phyloP scores from a whole-genome alignment of 306 rosid genomes.

The Senna siamea region DNA sequence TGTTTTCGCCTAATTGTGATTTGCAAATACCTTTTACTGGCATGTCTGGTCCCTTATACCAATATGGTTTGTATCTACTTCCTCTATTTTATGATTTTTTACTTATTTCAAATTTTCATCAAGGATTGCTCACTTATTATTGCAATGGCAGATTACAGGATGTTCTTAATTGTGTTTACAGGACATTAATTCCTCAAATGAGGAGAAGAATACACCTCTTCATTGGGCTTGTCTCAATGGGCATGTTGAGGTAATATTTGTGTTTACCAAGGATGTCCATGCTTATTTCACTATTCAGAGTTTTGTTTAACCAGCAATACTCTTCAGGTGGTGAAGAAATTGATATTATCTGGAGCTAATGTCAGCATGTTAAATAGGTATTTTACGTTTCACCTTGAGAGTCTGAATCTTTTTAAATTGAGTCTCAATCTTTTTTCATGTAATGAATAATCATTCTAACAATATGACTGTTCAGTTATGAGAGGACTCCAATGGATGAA shows the following conservation, averaged over 20 bases:
- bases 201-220: constrained; percentile 81
- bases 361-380: constrained; percentile 75
- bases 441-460: constrained; percentile 8
- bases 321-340: constrained; percentile 79
- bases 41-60: no score
- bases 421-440: constrained; percentile 11
- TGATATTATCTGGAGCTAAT: constrained; percentile 83
- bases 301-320: constrained; percentile 14
- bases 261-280: not conserved
- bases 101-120: not conserved
- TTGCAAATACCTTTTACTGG: not conserved
- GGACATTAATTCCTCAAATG: constrained; percentile 78
- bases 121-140: not conserved
- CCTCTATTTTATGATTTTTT: not conserved
- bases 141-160: not conserved
- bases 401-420: not conserved
- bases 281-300: constrained; percentile 9
- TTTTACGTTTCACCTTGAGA: not conserved
- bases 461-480: constrained; percentile 58
- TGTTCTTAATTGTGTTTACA: constrained; percentile 37
- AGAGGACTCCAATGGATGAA: constrained; percentile 91
- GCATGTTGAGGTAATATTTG: constrained; percentile 68
- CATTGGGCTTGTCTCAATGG: constrained; percentile 99
- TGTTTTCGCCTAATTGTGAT: not conserved
- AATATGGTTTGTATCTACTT: no score